Conservation (phyloP, 176 grass and related monocot genomes). For the Oryza rufipogon region DNA sequence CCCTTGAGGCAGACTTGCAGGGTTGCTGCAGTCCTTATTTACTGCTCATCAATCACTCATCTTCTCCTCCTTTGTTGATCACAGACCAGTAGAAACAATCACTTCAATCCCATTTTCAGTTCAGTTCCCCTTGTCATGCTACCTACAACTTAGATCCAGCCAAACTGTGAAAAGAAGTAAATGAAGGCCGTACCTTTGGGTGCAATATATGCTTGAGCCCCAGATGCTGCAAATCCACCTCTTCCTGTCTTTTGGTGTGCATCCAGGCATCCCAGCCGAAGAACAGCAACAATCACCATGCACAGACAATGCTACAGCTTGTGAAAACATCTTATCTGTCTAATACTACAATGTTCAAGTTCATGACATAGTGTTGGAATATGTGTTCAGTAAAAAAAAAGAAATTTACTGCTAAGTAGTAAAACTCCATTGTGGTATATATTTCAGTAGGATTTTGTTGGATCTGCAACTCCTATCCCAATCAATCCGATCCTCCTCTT, state of each 20-base stretch:
- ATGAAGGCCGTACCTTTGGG: neutral
- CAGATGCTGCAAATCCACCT: neutral
- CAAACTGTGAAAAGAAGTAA: conserved; percentile 29
- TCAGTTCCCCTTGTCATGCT: neutral
- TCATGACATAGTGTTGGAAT: neutral
- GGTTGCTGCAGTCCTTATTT: conserved; percentile 22
- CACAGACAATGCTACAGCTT: neutral
- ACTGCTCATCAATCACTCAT: conserved; percentile 46
- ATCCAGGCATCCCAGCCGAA: neutral
- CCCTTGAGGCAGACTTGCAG: conserved; percentile 43
- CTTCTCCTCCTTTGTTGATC: neutral
- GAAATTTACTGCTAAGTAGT: neutral
- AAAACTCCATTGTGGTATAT: neutral
- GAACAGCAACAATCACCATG: neutral
- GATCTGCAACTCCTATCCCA: conserved; percentile 1
- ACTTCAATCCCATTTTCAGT: conserved; percentile 44
- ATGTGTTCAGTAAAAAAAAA: neutral
- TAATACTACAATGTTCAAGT: neutral
- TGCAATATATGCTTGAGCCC: neutral
- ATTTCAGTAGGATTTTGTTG: conserved; percentile 18
- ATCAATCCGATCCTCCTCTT: neutral
- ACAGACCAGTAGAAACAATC: conserved; percentile 23
- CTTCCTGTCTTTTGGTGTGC: neutral
- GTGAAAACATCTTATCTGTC: conserved; percentile 5
- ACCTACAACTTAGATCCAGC: conserved; percentile 11